Base-by-base conservation (phyloP, 2,329 filamentous ascomycete genomes). In the Claviceps fusiformis region DNA sequence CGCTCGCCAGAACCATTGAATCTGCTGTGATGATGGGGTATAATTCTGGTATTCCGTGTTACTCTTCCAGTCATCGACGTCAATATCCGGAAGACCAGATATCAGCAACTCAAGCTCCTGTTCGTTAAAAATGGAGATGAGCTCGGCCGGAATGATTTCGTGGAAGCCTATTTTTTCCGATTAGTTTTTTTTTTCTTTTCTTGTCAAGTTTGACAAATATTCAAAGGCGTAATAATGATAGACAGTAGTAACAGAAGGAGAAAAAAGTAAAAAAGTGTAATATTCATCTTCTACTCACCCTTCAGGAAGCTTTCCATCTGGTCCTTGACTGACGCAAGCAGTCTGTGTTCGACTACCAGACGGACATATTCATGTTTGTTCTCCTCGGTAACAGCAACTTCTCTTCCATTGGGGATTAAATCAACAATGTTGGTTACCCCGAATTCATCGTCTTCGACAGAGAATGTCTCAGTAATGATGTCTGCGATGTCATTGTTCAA, bases 31-130 rank as follows among this genome's bases (percentile, higher is more conserved):
- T 0, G 91, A 92, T 37, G 89, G 86, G 5, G 83, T 89, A 74
- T 98, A 98, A 71, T 97, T 97, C 72, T 97, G 92, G 64, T 98
- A 97, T 67, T 98, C 95, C 2, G 92, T 95, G 71, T 96, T 95
- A 72, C 88, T 90, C 80, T 95, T 96, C 93, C 93, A 98, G 72
- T 98, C 93, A 65, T 98, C 93, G 45, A 97, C 83, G 63, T 98
- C 92, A 62, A 98, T 96, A 66, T 98, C 93, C 1, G 93, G 93
- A 53, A 98, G 79, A 67, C 93, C 93, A 52, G 93, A 98, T 66
- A 98, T 98, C 58, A 98, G 78, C 50, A 98, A 76, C 70, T 98
- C 93, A 33, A 98, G 79, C 72, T 98, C 93, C 69, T 98, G 93
- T 70, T 98, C 93, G 68, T 95, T 96, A 77, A 98, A 98, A 64